Evolutionary conservation across 2,329 filamentous ascomycete genomes (phyloP).

Genomic region (Plenodomus lindquistii): DNA sequence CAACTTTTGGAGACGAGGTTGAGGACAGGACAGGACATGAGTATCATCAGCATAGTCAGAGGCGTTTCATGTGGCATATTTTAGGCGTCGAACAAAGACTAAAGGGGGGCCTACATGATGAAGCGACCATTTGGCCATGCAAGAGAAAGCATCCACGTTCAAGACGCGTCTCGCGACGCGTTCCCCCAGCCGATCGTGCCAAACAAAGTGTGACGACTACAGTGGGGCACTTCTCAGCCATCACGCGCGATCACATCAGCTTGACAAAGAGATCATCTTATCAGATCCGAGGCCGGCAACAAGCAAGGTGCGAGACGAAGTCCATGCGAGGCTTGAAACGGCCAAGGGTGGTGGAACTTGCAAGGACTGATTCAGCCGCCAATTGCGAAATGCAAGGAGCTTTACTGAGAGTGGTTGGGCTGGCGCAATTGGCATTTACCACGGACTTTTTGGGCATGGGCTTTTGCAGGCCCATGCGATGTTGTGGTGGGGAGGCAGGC

Average conservation of each 20-base stretch:
- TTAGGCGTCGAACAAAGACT: background rate
- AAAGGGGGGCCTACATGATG: background rate
- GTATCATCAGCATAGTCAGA: background rate
- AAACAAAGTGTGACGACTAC: slow-evolving; percentile 3
- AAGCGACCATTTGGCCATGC: background rate
- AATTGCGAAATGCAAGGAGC: slow-evolving; percentile 22
- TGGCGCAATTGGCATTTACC: background rate
- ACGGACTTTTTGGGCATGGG: background rate
- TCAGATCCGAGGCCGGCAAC: slow-evolving; percentile 28
- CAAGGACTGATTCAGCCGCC: slow-evolving; percentile 38
- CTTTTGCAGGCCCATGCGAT: slow-evolving; percentile 19
- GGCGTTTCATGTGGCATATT: background rate
- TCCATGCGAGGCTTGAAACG: slow-evolving; percentile 15
- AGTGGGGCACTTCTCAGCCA: slow-evolving; percentile 9
- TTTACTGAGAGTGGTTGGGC: slow-evolving; percentile 15
- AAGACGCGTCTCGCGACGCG: slow-evolving; percentile 6
- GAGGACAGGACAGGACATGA: background rate
- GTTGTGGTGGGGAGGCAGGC: slow-evolving; percentile 33
- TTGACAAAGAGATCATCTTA: slow-evolving; percentile 26
- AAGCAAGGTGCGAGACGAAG: slow-evolving; percentile 16
- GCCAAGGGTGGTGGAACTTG: slow-evolving; percentile 25
- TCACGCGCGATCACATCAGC: slow-evolving; percentile 6
- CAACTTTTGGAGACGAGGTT: background rate
- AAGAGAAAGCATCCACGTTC: background rate
- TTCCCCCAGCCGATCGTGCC: slow-evolving; percentile 1